Percentiles rank a stretch among this genome's conserved stretches.
Conservation (phyloP, 371 early-diverging fungal species). For the Saksenaea oblongispora region DNA sequence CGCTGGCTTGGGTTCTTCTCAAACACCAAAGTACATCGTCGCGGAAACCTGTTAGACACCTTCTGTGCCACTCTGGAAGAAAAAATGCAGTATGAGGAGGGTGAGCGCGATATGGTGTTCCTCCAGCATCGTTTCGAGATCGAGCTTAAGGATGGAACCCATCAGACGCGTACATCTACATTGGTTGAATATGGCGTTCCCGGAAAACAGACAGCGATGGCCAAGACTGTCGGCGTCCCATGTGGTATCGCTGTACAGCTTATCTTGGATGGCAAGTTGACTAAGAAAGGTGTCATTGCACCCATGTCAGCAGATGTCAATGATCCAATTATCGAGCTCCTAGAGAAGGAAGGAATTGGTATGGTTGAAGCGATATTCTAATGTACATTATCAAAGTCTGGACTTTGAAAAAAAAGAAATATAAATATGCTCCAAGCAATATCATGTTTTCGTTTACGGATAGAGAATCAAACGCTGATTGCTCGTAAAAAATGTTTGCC, state of each 20-base stretch:
- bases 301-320: constrained; percentile 91
- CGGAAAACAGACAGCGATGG: constrained; percentile 93
- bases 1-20: constrained; percentile 87
- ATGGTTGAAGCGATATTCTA: constrained; percentile 83
- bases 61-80: constrained; percentile 95
- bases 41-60: constrained; percentile 89
- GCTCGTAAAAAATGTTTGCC: background rate
- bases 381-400: constrained; percentile 20
- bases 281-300: constrained; percentile 85
- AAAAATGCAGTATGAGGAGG: constrained; percentile 88
- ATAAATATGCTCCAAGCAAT: background rate
- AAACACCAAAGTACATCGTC: constrained; percentile 57
- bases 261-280: constrained; percentile 82
- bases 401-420: constrained; percentile 1
- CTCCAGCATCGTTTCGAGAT: constrained; percentile 97
- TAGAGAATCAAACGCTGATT: background rate
- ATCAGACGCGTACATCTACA: constrained; percentile 89
- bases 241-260: constrained; percentile 95
- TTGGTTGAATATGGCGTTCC: constrained; percentile 92
- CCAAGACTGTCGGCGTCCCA: constrained; percentile 96
- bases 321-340: constrained; percentile 83
- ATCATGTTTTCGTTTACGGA: background rate
- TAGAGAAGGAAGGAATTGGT: constrained; percentile 87
- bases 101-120: constrained; percentile 96
- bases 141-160: constrained; percentile 74